phyloP scores from a whole-genome alignment of 2,329 filamentous ascomycete genomes.

The Albifimbria verrucaria region DNA sequence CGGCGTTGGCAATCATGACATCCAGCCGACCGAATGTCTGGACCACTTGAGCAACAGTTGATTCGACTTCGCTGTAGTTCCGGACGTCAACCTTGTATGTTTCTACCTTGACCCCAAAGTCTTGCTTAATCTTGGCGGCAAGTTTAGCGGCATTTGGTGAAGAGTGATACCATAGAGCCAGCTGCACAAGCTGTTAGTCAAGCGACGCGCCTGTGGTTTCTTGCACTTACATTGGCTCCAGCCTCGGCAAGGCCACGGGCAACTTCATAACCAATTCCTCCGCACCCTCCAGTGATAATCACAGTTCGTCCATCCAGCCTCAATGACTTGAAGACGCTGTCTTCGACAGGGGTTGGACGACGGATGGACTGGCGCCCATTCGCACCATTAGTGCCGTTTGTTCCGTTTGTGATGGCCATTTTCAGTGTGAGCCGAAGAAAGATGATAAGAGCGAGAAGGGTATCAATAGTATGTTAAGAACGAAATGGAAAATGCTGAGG shows the following conservation, averaged over 20 bases:
- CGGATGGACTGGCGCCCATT: conserved; percentile 14
- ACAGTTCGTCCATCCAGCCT: conserved; percentile 14
- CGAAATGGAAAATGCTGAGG: too few relatives aligned
- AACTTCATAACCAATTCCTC: conserved; percentile 12
- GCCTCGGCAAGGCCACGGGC: conserved; percentile 13
- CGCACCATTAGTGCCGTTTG: conserved; percentile 6
- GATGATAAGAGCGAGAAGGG: neutral
- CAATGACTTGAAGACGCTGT: conserved; percentile 15
- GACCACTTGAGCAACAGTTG: conserved; percentile 23
- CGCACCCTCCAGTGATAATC: conserved; percentile 14
- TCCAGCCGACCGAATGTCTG: conserved; percentile 29
- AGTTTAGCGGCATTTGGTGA: conserved; percentile 7
- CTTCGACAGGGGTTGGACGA: conserved; percentile 19
- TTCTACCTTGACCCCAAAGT: conserved; percentile 14
- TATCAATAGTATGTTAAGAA: neutral
- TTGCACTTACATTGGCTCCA: conserved; percentile 10
- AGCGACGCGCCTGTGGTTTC: neutral
- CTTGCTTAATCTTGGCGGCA: conserved; percentile 7
- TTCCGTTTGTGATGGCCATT: neutral
- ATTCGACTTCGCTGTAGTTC: conserved; percentile 19
- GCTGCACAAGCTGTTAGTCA: conserved; percentile 4
- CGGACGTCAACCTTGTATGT: conserved; percentile 15
- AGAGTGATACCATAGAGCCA: conserved; percentile 13
- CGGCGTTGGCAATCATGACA: conserved; percentile 31
- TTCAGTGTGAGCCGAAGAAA: neutral